These are phyloP conservation scores for Alternaria sp. DNA, from an alignment of 2,329 filamentous ascomycete genomes.

Conservation along the genomic window DNA sequence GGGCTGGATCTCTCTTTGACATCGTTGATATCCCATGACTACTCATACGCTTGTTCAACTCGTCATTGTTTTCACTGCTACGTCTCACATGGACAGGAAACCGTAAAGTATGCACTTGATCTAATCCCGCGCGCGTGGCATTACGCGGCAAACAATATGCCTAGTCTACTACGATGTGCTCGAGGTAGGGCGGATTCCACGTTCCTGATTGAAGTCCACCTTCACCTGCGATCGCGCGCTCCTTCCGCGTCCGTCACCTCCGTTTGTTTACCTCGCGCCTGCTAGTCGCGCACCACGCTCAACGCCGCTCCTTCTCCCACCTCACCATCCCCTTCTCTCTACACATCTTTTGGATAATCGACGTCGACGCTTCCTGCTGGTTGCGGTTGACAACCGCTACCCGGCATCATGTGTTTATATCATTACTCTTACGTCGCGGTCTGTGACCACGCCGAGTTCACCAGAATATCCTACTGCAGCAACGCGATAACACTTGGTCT, in stretches of 20 bases:
- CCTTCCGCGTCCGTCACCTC: conserved; percentile 9
- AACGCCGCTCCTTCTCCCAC: background rate
- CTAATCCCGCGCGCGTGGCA: background rate
- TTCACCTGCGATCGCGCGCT: conserved; percentile 5
- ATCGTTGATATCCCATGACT: background rate
- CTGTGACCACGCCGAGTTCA: conserved; percentile 44
- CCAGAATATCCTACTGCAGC: conserved; percentile 41
- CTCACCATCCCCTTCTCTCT: conserved; percentile 6
- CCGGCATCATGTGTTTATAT: conserved; percentile 44
- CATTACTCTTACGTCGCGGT: conserved; percentile 41
- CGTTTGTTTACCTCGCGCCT: conserved; percentile 9
- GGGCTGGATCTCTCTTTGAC: background rate
- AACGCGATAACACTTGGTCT: conserved; percentile 29
- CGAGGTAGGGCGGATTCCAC: background rate
- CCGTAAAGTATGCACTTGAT: background rate
- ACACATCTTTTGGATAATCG: background rate
- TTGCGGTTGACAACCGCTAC: conserved; percentile 12
- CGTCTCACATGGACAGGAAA: background rate
- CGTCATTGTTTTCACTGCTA: background rate
- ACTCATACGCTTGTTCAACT: background rate
- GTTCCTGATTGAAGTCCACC: background rate
- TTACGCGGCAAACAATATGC: background rate
- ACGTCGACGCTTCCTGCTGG: conserved; percentile 14
- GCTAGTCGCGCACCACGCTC: background rate
- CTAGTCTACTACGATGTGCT: background rate